Percentiles rank a stretch among this genome's conserved stretches.
These are phyloP conservation scores for Sarocladium kiliense DNA, from an alignment of 2,329 filamentous ascomycete genomes.

Conservation along the genomic window DNA sequence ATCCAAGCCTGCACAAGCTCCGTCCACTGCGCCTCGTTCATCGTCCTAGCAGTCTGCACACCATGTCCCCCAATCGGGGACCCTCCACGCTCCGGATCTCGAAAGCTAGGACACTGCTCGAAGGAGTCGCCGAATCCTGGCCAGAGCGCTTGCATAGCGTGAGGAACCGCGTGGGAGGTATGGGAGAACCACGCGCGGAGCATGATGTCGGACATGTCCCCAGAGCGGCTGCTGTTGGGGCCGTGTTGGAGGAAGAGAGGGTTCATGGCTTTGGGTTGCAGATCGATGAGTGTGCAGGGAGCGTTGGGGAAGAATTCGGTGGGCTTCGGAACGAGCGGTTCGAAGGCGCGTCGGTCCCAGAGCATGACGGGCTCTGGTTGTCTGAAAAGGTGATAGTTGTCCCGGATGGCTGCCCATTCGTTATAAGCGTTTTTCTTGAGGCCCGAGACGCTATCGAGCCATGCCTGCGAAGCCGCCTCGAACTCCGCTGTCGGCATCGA, in stretches of 20 bases:
- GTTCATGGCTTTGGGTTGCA: slow-evolving; percentile 54
- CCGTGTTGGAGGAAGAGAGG: slow-evolving; percentile 43
- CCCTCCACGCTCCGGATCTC: slow-evolving; percentile 44
- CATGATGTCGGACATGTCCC: slow-evolving; percentile 48
- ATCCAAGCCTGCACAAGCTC: slow-evolving; percentile 57
- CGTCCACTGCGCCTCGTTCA: slow-evolving; percentile 50
- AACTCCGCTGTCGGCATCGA: slow-evolving; percentile 18
- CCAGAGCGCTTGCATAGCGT: slow-evolving; percentile 47
- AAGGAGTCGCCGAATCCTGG: slow-evolving; percentile 50
- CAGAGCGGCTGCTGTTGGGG: slow-evolving; percentile 30
- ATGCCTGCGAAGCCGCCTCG: slow-evolving; percentile 24
- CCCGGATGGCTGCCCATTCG: slow-evolving; percentile 37
- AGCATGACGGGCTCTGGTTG: slow-evolving; percentile 47
- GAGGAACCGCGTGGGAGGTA: slow-evolving; percentile 36
- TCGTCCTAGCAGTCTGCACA: slow-evolving; percentile 37
- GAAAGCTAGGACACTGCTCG: slow-evolving; percentile 41
- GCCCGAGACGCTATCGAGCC: slow-evolving; percentile 20
- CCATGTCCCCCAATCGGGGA: slow-evolving; percentile 30
- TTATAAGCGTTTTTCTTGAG: slow-evolving; percentile 26
- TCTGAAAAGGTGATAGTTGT: slow-evolving; percentile 49
- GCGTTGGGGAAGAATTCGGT: slow-evolving; percentile 64
- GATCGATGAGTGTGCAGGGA: slow-evolving; percentile 56
- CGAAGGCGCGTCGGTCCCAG: slow-evolving; percentile 67
- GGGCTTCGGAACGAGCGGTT: slow-evolving; percentile 55
- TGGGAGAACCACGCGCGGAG: slow-evolving; percentile 35